Conservation (phyloP, 2,329 filamentous ascomycete genomes). For the Penicillium sp. region DNA sequence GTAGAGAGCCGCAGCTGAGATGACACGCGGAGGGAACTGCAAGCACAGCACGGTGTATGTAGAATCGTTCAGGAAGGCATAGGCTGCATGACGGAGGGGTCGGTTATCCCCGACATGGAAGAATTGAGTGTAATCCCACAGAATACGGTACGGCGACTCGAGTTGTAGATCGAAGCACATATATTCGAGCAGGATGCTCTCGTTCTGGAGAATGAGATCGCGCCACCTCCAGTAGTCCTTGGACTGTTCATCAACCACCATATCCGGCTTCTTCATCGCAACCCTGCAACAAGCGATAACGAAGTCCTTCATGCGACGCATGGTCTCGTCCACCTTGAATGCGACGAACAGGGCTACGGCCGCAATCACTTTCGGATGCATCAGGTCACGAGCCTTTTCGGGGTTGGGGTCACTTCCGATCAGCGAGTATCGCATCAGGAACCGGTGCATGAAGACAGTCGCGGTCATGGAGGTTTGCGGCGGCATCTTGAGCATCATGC, state of each 20-base stretch:
- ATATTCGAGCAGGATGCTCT: conserved; percentile 85
- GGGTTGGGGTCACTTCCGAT: conserved; percentile 66
- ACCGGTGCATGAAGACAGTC: conserved; percentile 90
- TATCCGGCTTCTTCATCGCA: conserved; percentile 85
- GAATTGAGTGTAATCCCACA: conserved; percentile 73
- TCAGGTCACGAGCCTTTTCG: conserved; percentile 47
- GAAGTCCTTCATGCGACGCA: conserved; percentile 88
- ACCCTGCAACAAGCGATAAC: conserved; percentile 91
- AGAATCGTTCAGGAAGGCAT: conserved; percentile 91
- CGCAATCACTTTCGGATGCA: conserved; percentile 91
- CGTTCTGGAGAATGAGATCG: conserved; percentile 85
- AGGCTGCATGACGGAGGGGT: conserved; percentile 74
- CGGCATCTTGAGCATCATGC: conserved; percentile 44
- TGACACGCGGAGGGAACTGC: conserved; percentile 69
- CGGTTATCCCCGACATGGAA: conserved; percentile 74
- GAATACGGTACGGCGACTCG: conserved; percentile 77
- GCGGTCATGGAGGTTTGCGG: conserved; percentile 74
- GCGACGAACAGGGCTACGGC: conserved; percentile 89
- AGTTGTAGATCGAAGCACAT: conserved; percentile 92
- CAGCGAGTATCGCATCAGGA: conserved; percentile 77
- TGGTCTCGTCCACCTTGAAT: conserved; percentile 96
- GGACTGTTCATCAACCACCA: conserved; percentile 90
- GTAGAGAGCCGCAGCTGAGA: conserved; percentile 81
- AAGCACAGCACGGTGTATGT: conserved; percentile 80
- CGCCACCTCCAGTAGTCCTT: conserved; percentile 99